These are phyloP conservation scores for Chimonanthus praecox DNA, from an alignment of 164 flowering plant species.

Conservation along the genomic window DNA sequence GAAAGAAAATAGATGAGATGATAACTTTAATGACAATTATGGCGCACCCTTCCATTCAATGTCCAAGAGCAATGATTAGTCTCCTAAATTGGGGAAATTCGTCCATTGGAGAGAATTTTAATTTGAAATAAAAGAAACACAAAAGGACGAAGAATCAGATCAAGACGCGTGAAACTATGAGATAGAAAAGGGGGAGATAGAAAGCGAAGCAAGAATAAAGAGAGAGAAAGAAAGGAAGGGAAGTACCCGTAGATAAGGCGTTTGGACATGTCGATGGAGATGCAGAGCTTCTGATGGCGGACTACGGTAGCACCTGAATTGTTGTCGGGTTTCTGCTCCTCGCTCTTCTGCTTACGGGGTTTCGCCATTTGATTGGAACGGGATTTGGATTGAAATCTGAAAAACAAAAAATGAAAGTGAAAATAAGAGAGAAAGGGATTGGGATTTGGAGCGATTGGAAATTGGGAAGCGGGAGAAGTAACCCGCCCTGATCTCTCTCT, in stretches of 20 bases:
- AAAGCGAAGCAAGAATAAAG: neutral
- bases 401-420: no score
- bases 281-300: constrained; percentile 93
- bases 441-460: neutral
- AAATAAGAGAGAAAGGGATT: neutral
- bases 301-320: constrained; percentile 45
- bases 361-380: constrained; percentile 58
- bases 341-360: constrained; percentile 74
- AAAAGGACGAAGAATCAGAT: no score
- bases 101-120: no score
- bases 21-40: no score
- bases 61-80: no score
- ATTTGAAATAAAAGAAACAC: no score
- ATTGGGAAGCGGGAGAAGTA: no score
- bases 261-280: constrained; percentile 64
- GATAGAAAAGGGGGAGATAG: neutral
- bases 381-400: neutral
- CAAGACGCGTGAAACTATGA: no score
- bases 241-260: constrained; percentile 71
- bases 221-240: neutral
- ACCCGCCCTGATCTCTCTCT: neutral
- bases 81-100: no score
- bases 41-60: no score
- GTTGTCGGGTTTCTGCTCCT: constrained; percentile 47
- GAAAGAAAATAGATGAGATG: no score